Evolutionary conservation across 2,329 filamentous ascomycete genomes (phyloP), one percentile per base, ranked within the genome.

Genomic region (Zalaria sp.): DNA sequence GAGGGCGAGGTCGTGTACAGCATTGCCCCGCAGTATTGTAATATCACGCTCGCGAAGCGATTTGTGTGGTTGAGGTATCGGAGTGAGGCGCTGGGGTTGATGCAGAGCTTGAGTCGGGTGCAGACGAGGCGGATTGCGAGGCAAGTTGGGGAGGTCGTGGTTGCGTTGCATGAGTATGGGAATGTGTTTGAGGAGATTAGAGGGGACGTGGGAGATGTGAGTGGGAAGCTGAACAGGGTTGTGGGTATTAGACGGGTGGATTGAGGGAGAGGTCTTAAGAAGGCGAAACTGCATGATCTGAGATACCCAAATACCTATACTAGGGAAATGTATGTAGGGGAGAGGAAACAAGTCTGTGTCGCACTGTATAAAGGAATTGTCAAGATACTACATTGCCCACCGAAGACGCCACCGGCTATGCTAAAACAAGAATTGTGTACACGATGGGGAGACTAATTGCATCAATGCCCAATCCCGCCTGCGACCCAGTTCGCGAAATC

Each of bases 401-500:
- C 18, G 18, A 18, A 18, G 18, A 18, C 18, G 18, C 18, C 18
- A 18, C 18, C 18, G 18, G 18, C 18, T 18, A 18, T 18, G 18
- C 18, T 18, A 18, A 18, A 18, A 18, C 18, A 18, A 18, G 18
- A 18, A 18, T 18, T 18, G 18, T 18, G 18, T 18, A 18, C 18
- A 18, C 18, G 18, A 18, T 18, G 18, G 18, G 18, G 18, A 18
- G 18, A 18, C 18, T 18, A 18, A 18, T 18, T 18, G 18, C 18
- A 32, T 43, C 35, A 73, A 62, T 77, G 75, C 2, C 75, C 82
- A 32, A 85, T 67, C 1, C 78, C 82, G 5, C 81, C 76, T 36
- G 71, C 75, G 40, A 72, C 67, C 76, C 82, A 87, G 48, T 79
- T 72, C 45, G 69, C 69, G 58, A 81, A 82, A 34, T 77, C 75